Base-by-base conservation (phyloP, 73 alveolate species). In the Paramecium primaurelia region DNA sequence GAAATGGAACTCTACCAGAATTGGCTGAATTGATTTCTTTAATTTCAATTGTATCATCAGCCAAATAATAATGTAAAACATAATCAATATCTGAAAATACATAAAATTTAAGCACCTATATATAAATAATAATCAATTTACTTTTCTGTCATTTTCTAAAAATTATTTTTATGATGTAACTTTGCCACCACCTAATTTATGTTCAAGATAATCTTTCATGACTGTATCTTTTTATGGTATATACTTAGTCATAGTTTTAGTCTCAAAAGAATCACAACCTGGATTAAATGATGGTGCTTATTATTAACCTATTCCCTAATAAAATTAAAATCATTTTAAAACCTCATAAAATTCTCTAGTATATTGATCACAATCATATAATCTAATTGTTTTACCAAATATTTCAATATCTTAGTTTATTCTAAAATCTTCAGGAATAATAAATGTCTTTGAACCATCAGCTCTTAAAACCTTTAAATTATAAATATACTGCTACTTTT, bases 41-140 rank as follows among this genome's bases (percentile, higher is more conserved):
- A 73, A 97, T 97, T 92, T 97, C 99, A 26, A 97, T 93, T 16
- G 99, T 97, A 59, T 97, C 99, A 93, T 97, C 99, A 92, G 99
- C 99, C 77, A 97, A 92, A 92, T 95, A 97, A 94, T 96, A 97
- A 93, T 97, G 98, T 86, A 97, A 71, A 75, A 95, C 93, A 94
- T 86, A 97, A n/a, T 94, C 95, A 20, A 97, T 98, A 54, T 96
- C 99, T 60, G 94, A 88, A 71, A 71, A 87, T 5, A 95, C 94
- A 71, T 86, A 97, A 94, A 95, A 97, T 80, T 98, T 94, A 22
- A 97, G 92, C 5, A 77, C 89, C 89, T 77, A 77, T 4, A 38
- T 26, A 36, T 77, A 12, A 16, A 2, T 36, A 5, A 12, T 71
- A 32, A 30, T 22, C 25, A 22, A 71, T 10, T 34, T 44, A 97